phyloP scores from a whole-genome alignment of 176 grass and related monocot genomes.

The Chrysopogon serrulatus region DNA sequence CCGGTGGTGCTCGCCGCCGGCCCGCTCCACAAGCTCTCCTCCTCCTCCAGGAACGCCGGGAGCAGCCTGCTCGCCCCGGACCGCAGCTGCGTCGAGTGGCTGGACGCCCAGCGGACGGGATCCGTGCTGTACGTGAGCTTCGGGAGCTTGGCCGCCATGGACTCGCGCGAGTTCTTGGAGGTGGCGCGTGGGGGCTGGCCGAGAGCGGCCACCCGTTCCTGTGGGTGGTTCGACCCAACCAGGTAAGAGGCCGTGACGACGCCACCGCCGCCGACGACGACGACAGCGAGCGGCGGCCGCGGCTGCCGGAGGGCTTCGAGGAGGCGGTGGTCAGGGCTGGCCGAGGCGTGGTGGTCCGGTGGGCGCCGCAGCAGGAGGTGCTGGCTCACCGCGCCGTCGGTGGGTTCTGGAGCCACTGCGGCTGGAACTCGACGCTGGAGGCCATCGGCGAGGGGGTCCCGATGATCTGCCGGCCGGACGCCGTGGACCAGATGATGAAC shows the following conservation, averaged over 20 bases:
- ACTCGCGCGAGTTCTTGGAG: not conserved
- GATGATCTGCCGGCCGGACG: constrained; percentile 26
- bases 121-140: constrained; percentile 47
- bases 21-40: constrained; percentile 36
- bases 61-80: constrained; percentile 20
- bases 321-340: not conserved
- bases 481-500: constrained; percentile 39
- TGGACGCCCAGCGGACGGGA: not conserved
- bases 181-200: not conserved
- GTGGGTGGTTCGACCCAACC: constrained; percentile 16
- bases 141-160: constrained; percentile 31
- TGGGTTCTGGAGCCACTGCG: constrained; percentile 33
- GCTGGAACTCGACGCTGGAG: constrained; percentile 48
- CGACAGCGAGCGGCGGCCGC: not conserved
- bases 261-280: no score
- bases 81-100: constrained; percentile 27
- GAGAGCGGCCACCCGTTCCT: constrained; percentile 22
- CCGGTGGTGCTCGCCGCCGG: not conserved
- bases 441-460: constrained; percentile 22
- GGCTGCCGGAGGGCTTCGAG: not conserved
- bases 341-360: constrained; percentile 10
- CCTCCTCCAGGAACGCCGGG: not conserved
- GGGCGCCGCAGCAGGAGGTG: constrained; percentile 45
- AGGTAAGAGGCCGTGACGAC: not conserved
- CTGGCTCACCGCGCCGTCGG: constrained; percentile 26